phyloP scores from a whole-genome alignment of 331 rosid species.

The Pyrus hybrid region DNA sequence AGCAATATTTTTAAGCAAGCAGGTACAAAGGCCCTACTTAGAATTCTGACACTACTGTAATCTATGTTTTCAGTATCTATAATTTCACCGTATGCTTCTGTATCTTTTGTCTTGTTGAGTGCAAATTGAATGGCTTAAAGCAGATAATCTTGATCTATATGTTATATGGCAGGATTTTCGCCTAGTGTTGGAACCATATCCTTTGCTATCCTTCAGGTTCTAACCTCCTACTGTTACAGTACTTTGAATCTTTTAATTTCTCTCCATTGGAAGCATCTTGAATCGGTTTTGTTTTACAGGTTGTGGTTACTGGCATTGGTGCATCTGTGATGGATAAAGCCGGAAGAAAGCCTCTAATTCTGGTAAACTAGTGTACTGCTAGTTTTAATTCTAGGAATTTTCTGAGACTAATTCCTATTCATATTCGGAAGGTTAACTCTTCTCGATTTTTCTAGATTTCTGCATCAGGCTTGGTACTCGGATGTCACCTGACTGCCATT shows the following conservation, averaged over 20 bases:
- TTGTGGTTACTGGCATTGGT: slow-evolving; percentile 57
- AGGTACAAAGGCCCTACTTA: background rate
- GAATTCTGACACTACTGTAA: background rate
- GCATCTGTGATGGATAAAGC: slow-evolving; percentile 54
- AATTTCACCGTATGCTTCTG: background rate
- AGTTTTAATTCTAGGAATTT: slow-evolving; percentile 2
- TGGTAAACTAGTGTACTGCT: slow-evolving; percentile 34
- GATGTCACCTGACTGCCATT: slow-evolving; percentile 50
- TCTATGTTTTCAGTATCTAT: background rate
- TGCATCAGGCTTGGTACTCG: slow-evolving; percentile 59
- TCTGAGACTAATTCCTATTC: background rate
- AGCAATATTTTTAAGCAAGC: background rate
- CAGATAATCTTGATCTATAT: too few relatives aligned
- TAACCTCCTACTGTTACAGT: background rate
- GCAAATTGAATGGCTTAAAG: too few relatives aligned
- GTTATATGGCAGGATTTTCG: background rate
- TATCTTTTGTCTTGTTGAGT: background rate
- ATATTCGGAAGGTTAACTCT: background rate
- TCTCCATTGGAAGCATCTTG: background rate
- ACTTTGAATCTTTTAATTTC: background rate
- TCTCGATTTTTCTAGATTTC: slow-evolving; percentile 42
- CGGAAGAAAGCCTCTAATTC: slow-evolving; percentile 77
- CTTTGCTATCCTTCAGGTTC: slow-evolving; percentile 78
- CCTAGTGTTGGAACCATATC: slow-evolving; percentile 35
- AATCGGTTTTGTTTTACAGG: slow-evolving; percentile 26